Conservation (phyloP, 306 rosid genomes). For the Dryas alaskensis region DNA sequence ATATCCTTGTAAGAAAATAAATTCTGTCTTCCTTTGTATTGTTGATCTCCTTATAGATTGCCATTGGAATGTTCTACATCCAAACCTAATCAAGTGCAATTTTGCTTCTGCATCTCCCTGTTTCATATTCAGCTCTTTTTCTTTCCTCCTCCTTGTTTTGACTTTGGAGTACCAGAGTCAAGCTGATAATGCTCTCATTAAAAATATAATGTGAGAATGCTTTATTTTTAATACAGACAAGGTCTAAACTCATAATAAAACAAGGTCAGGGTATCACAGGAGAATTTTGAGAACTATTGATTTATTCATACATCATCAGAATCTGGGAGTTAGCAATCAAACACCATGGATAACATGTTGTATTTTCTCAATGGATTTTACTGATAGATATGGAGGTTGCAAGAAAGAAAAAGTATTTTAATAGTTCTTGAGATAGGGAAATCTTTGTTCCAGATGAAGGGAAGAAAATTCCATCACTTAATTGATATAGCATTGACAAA, state of each 20-base stretch:
- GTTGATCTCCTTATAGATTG: conserved; percentile 1
- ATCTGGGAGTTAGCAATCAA: background rate
- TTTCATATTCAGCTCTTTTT: background rate
- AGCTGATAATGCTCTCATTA: background rate
- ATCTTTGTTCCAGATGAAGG: background rate
- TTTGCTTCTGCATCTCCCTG: background rate
- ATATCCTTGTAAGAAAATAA: conserved; percentile 76
- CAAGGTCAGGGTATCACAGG: background rate
- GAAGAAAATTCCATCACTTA: background rate
- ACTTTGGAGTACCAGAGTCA: background rate
- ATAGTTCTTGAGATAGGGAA: background rate
- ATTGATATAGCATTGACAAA: background rate
- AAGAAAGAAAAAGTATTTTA: background rate
- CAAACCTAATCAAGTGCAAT: background rate
- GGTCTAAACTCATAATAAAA: background rate
- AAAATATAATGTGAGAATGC: background rate
- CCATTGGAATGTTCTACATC: background rate
- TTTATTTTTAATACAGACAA: background rate
- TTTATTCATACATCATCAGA: background rate
- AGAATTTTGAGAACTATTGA: background rate
- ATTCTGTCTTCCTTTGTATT: conserved; percentile 20
- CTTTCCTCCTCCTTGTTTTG: background rate
- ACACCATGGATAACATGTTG: background rate
- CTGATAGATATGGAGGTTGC: background rate
- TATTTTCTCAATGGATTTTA: background rate